phyloP scores from a whole-genome alignment of 2,329 filamentous ascomycete genomes.

The Pseudocercospora eumusae region DNA sequence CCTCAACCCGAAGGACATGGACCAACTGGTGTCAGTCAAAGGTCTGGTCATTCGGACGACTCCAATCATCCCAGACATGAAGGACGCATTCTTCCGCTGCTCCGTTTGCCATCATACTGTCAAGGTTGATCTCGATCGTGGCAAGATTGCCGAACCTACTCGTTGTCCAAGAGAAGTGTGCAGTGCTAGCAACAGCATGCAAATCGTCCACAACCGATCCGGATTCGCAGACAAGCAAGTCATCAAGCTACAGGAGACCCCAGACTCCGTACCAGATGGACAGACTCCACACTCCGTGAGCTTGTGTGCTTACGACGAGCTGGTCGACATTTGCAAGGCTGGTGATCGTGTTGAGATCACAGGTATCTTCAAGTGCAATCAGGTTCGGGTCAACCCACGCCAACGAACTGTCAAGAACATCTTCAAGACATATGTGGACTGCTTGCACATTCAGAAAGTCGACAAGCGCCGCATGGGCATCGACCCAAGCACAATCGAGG shows the following conservation, averaged over 20 bases:
- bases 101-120: slow-evolving; percentile 89
- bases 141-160: slow-evolving; percentile 93
- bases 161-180: slow-evolving; percentile 82
- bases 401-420: slow-evolving; percentile 91
- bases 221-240: slow-evolving; percentile 96
- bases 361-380: slow-evolving; percentile 93
- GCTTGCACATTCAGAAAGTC: slow-evolving; percentile 92
- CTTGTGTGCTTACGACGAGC: slow-evolving; percentile 91
- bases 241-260: slow-evolving; percentile 97
- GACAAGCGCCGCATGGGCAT: slow-evolving; percentile 93
- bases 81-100: slow-evolving; percentile 96
- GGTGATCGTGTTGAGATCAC: slow-evolving; percentile 95
- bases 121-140: slow-evolving; percentile 87
- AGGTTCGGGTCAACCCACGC: slow-evolving; percentile 89
- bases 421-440: slow-evolving; percentile 97
- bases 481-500: slow-evolving; percentile 82
- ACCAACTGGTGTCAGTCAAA: slow-evolving; percentile 92
- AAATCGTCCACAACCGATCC: slow-evolving; percentile 95
- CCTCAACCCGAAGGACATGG: slow-evolving; percentile 92
- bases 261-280: slow-evolving; percentile 88
- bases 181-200: slow-evolving; percentile 89
- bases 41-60: slow-evolving; percentile 94
- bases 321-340: slow-evolving; percentile 97
- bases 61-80: slow-evolving; percentile 98
- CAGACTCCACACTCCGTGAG: slow-evolving; percentile 98